These are phyloP conservation scores for Zygosaccharomyces kombuchaensis DNA, from an alignment of 805 yeast genomes.

Conservation along the genomic window DNA sequence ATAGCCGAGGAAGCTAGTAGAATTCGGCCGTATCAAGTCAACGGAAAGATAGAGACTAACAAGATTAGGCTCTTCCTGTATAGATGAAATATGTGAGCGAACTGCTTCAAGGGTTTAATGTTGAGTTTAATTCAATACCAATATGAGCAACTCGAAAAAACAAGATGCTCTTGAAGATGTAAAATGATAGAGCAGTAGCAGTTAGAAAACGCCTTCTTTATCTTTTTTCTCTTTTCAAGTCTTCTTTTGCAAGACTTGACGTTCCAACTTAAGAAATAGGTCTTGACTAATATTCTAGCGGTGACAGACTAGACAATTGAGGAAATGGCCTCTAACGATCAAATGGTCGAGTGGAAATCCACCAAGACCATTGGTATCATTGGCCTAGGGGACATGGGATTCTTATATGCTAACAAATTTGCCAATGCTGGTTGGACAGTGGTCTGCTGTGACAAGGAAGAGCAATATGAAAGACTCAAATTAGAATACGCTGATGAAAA, in stretches of 20 bases:
- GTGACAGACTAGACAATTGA: not conserved
- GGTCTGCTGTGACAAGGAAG: slow-evolving; percentile 82
- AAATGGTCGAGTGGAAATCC: slow-evolving; percentile 35
- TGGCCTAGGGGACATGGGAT: slow-evolving; percentile 97
- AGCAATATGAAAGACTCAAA: slow-evolving; percentile 45
- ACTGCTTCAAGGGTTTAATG: no score
- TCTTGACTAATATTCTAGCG: not conserved
- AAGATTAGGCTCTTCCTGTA: no score
- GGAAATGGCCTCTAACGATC: slow-evolving; percentile 14
- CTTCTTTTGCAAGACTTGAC: not conserved
- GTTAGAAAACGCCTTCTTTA: no score
- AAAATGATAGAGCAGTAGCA: no score
- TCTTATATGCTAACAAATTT: slow-evolving; percentile 74
- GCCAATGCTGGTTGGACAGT: slow-evolving; percentile 84
- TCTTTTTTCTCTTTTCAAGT: no score
- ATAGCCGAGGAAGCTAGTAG: not conserved
- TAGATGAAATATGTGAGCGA: no score
- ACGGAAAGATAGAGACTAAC: no score
- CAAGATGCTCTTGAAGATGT: no score
- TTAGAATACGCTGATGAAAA: slow-evolving; percentile 39
- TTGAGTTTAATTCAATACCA: no score
- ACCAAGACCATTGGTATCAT: slow-evolving; percentile 76
- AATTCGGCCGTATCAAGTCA: no score
- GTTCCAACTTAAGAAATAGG: not conserved
- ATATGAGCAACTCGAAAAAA: no score